Base-by-base conservation (phyloP, 1,139 yeast genomes). In the Geotrichum europaeum region DNA sequence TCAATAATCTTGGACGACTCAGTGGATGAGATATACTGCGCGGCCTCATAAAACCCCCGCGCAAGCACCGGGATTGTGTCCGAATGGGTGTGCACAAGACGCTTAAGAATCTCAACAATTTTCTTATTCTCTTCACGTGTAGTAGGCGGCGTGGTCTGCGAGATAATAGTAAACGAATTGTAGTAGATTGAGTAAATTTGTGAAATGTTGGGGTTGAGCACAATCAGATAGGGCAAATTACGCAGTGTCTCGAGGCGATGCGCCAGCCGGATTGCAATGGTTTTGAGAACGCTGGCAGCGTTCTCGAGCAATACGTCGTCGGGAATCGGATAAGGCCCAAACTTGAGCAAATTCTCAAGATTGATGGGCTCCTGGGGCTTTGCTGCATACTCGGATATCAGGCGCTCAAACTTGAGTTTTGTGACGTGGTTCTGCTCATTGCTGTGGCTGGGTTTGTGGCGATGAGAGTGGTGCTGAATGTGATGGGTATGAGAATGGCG, bases 161-260 rank as follows among this genome's bases (percentile, higher is more conserved):
- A 73, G 65, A 90, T 74, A 4, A 85, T 79, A 51, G 86, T 80
- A 77, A 91, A 81, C 5, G 96, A 86, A 63, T 83, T 79, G 65
- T 89, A 76, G 73, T 92, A 92, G 55, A 86, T 75, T 67, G 84
- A 80, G 76, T 90, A 89, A 24, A 89, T 86, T 67, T 84, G 84
- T n/a, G 95, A 87, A 59, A 92, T 86, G 67, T 89, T 83, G n/a
- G 97, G 97, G 70, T 92, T 92, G 63, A 92, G 75, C 55, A 90
- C 87, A 56, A 87, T 91, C 66, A 92, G 80, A 71, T 90, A 92
- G 0, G 97, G 96, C 58, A 92, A 76, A 55, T 81, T 78, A 63
- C 95, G 79, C 66, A 92, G 83, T 53, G 87, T 87, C 51, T 81
- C 79, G 22, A 91, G 73, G 63, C 97, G 74, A 58, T 84, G 79